These are phyloP conservation scores for Pyrenophora graminea DNA, from an alignment of 2,329 filamentous ascomycete species.

Conservation along the genomic window DNA sequence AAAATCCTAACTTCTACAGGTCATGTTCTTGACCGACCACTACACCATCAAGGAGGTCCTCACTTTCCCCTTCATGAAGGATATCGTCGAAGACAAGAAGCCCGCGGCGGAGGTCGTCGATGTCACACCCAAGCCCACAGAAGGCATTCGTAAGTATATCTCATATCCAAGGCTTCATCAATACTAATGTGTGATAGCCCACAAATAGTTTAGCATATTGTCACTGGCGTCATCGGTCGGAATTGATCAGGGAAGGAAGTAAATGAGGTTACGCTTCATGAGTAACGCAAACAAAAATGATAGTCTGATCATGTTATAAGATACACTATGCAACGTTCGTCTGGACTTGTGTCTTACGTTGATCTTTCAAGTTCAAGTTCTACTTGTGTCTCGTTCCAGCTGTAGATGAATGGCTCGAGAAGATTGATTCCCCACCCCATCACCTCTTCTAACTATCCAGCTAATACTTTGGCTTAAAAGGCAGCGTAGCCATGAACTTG, in stretches of 20 bases:
- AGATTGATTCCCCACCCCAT: no score
- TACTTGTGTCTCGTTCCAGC: no score
- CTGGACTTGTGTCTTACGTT: no score
- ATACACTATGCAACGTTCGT: no score
- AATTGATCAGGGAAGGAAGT: neutral
- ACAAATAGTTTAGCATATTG: slow-evolving; percentile 28
- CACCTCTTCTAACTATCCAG: no score
- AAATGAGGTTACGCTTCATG: slow-evolving; percentile 4
- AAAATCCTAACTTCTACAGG: no score
- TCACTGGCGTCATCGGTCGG: slow-evolving; percentile 14
- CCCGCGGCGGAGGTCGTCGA: slow-evolving; percentile 67
- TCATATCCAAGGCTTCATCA: neutral
- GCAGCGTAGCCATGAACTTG: slow-evolving; percentile 53
- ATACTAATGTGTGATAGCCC: slow-evolving; percentile 19
- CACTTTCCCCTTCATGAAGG: slow-evolving; percentile 98
- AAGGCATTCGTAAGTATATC: slow-evolving; percentile 57
- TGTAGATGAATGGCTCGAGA: no score
- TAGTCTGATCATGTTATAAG: slow-evolving; percentile 6
- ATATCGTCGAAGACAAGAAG: slow-evolving; percentile 49
- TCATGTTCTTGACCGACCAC: slow-evolving; percentile 95
- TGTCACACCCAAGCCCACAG: slow-evolving; percentile 62
- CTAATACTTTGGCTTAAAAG: slow-evolving; percentile 53
- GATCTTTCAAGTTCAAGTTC: no score
- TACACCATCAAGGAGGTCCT: slow-evolving; percentile 96
- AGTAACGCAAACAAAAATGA: slow-evolving; percentile 6